Conservation (phyloP, 345 rosid genomes). For the Citrus reticulata region DNA sequence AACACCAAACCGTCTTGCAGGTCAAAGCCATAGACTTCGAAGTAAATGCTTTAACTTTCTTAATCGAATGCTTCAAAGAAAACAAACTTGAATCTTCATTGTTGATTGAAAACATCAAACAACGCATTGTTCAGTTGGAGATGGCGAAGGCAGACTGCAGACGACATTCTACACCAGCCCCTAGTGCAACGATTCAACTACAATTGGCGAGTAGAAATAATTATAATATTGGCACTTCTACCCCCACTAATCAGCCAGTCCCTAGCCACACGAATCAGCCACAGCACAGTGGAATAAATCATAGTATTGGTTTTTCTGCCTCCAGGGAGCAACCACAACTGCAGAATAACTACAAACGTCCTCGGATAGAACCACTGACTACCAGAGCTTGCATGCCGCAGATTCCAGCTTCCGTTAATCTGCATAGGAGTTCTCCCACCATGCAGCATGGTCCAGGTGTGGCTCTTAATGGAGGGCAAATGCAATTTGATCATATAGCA, state of each 20-base stretch:
- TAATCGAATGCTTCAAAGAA: constrained; percentile 23
- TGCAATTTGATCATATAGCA: background rate
- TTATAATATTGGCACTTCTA: background rate
- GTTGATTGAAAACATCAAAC: background rate
- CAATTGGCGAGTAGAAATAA: background rate
- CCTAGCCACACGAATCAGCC: background rate
- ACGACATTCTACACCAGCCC: background rate
- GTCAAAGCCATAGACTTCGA: constrained; percentile 9
- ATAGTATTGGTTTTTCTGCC: background rate
- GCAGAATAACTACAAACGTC: constrained; percentile 16
- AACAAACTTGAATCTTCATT: constrained; percentile 13
- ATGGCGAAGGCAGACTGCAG: constrained; percentile 1
- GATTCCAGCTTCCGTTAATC: background rate
- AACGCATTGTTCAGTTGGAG: constrained; percentile 10
- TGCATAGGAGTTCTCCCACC: too few relatives aligned
- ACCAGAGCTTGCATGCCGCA: background rate
- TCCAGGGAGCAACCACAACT: background rate
- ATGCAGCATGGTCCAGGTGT: background rate
- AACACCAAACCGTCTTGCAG: constrained; percentile 14
- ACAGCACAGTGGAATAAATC: background rate
- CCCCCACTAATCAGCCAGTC: background rate
- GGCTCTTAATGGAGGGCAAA: background rate
- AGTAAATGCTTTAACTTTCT: constrained; percentile 15
- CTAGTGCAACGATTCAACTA: background rate
- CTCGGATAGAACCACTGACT: background rate